Evolutionary conservation across 768 basidiomycete species (phyloP).

Genomic region (Amanita molliuscula): DNA sequence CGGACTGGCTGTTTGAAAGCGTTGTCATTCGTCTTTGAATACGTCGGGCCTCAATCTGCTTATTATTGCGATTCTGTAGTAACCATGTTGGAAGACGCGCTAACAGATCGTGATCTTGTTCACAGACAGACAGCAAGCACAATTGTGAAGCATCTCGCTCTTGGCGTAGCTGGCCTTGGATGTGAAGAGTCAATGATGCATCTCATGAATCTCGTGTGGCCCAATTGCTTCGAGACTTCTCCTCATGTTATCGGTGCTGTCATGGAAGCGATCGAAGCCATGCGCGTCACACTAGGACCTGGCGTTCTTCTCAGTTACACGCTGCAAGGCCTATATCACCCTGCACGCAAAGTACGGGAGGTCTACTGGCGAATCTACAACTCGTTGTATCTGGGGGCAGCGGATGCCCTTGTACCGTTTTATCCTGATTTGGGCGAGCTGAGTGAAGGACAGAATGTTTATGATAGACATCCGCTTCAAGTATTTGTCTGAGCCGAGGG

Average conservation of each 20-base stretch:
- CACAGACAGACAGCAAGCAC: slow-evolving; percentile 97
- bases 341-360: slow-evolving; percentile 93
- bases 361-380: slow-evolving; percentile 98
- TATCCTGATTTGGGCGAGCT: slow-evolving; percentile 87
- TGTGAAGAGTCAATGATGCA: slow-evolving; percentile 98
- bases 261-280: slow-evolving; percentile 96
- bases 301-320: slow-evolving; percentile 89
- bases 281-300: slow-evolving; percentile 92
- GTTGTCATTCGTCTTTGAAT: slow-evolving; percentile 97
- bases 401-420: slow-evolving; percentile 90
- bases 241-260: slow-evolving; percentile 98
- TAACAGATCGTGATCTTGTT: slow-evolving; percentile 96
- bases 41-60: slow-evolving; percentile 92
- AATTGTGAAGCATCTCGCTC: slow-evolving; percentile 95
- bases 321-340: slow-evolving; percentile 93
- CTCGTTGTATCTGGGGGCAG: slow-evolving; percentile 82
- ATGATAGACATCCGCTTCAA: slow-evolving; percentile 76
- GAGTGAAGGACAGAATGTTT: slow-evolving; percentile 85
- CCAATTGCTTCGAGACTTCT: slow-evolving; percentile 96
- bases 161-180: slow-evolving; percentile 94
- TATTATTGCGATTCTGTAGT: slow-evolving; percentile 97
- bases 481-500: slow-evolving; percentile 52
- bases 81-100: slow-evolving; percentile 95
- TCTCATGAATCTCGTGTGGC: slow-evolving; percentile 97
- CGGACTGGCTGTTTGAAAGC: slow-evolving; percentile 98